Evolutionary conservation across 495 filamentous ascomycete genomes (phyloP).

Genomic region (Aspergillus sparsus): DNA sequence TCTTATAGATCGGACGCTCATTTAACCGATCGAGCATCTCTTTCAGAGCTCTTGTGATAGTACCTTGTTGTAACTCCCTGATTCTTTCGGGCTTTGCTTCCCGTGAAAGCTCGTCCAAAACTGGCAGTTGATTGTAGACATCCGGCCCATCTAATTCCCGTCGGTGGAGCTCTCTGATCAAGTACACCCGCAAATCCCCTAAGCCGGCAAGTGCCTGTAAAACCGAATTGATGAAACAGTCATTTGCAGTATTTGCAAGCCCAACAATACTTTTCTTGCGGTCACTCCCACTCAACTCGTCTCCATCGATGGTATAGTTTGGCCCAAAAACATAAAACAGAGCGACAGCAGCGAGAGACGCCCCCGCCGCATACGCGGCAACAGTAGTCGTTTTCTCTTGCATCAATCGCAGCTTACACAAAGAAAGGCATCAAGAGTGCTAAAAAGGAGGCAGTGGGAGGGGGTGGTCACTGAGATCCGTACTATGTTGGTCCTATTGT

Average conservation of each 20-base stretch:
- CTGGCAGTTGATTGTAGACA: slow-evolving; percentile 62
- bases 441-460: not conserved
- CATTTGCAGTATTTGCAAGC: slow-evolving; percentile 87
- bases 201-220: slow-evolving; percentile 93
- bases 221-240: slow-evolving; percentile 99
- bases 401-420: slow-evolving; percentile 54
- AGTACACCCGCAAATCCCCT: slow-evolving; percentile 84
- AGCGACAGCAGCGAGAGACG: slow-evolving; percentile 92
- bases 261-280: slow-evolving; percentile 90
- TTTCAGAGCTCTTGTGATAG: slow-evolving; percentile 87
- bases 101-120: slow-evolving; percentile 44
- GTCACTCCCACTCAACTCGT: slow-evolving; percentile 58
- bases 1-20: slow-evolving; percentile 89
- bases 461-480: not conserved
- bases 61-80: slow-evolving; percentile 72
- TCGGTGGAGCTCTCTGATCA: slow-evolving; percentile 85
- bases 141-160: slow-evolving; percentile 72
- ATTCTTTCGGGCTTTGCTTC: slow-evolving; percentile 61
- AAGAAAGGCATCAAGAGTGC: not conserved
- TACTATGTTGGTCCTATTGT: slow-evolving; percentile 13
- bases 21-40: slow-evolving; percentile 91
- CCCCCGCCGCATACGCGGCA: slow-evolving; percentile 90
- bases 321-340: slow-evolving; percentile 96
- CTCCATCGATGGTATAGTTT: slow-evolving; percentile 88
- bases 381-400: slow-evolving; percentile 85